Conservation (phyloP, 2,329 filamentous ascomycete genomes). For the Sporothrix humicola region DNA sequence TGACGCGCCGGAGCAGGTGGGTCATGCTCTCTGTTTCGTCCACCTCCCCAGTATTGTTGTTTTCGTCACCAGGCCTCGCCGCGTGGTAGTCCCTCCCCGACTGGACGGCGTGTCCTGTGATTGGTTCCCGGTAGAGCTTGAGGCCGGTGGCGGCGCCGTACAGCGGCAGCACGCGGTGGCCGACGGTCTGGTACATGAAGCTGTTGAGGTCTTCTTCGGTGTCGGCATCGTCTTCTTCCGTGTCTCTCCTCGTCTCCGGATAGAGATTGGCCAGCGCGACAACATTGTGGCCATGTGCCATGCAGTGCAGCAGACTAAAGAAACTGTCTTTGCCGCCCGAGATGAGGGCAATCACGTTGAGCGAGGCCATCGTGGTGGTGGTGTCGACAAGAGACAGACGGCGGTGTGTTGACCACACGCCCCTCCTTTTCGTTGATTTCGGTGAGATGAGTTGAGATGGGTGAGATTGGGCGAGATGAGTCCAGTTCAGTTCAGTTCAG, state of each 20-base stretch:
- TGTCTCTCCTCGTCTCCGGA: conserved; percentile 52
- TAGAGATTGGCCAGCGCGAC: conserved; percentile 90
- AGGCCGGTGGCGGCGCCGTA: conserved; percentile 80
- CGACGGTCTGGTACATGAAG: conserved; percentile 99
- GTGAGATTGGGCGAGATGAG: not conserved
- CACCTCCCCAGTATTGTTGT: too few species aligned
- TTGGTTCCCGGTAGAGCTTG: conserved; percentile 81
- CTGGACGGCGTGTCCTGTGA: conserved; percentile 73
- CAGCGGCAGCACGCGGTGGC: conserved; percentile 82
- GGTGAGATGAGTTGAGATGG: not conserved
- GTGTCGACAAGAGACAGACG: too few species aligned
- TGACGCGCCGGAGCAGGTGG: conserved; percentile 72
- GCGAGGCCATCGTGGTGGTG: conserved; percentile 36
- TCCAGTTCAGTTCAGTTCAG: not conserved
- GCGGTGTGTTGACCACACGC: conserved; percentile 1
- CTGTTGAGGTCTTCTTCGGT: conserved; percentile 79
- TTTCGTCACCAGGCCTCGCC: too few species aligned
- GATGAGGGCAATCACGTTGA: conserved; percentile 87
- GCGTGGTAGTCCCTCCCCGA: conserved; percentile 71
- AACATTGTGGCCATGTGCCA: conserved; percentile 81
- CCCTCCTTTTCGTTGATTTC: not conserved
- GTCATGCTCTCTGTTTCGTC: conserved; percentile 89
- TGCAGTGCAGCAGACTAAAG: conserved; percentile 88
- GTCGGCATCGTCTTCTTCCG: too few species aligned
- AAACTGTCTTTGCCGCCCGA: conserved; percentile 98